These are phyloP conservation scores for Solanum bulbocastanum DNA, from an alignment of 257 asterid species.

Conservation along the genomic window DNA sequence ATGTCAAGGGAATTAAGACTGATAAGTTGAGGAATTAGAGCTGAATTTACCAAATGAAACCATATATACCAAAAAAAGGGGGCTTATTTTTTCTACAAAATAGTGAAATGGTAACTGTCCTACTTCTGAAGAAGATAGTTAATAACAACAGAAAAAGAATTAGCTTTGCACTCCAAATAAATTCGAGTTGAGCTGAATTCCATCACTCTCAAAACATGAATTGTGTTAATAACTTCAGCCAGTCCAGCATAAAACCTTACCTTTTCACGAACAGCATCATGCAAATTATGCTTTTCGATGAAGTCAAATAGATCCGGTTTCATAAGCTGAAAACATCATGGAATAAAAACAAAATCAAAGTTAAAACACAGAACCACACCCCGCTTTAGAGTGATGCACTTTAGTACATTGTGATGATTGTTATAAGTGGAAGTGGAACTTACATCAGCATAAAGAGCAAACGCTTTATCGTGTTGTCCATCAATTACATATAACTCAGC, in stretches of 20 bases:
- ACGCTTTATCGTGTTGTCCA: constrained; percentile 87
- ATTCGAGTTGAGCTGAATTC: not conserved
- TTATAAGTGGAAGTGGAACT: constrained; percentile 77
- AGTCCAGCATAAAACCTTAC: constrained; percentile 19
- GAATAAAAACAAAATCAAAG: not conserved
- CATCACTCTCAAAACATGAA: not conserved
- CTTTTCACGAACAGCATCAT: constrained; percentile 77
- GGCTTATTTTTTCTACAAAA: not conserved
- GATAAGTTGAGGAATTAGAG: not conserved
- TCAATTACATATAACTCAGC: constrained; percentile 87
- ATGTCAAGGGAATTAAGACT: constrained; percentile 5
- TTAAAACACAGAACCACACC: not conserved
- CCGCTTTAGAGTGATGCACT: not conserved
- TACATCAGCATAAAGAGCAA: constrained; percentile 91
- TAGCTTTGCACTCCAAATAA: not conserved
- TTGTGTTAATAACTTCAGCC: not conserved
- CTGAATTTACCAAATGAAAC: not conserved
- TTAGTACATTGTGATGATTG: constrained; percentile 21
- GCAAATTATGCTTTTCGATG: constrained; percentile 85
- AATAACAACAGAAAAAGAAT: not conserved
- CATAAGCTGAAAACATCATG: constrained; percentile 59
- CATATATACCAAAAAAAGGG: not conserved
- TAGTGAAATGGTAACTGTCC: not conserved
- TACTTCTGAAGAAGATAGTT: not conserved
- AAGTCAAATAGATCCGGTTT: constrained; percentile 84